phyloP scores from a whole-genome alignment of 2,329 filamentous ascomycete genomes.

The Arthrinium phaeospermum region DNA sequence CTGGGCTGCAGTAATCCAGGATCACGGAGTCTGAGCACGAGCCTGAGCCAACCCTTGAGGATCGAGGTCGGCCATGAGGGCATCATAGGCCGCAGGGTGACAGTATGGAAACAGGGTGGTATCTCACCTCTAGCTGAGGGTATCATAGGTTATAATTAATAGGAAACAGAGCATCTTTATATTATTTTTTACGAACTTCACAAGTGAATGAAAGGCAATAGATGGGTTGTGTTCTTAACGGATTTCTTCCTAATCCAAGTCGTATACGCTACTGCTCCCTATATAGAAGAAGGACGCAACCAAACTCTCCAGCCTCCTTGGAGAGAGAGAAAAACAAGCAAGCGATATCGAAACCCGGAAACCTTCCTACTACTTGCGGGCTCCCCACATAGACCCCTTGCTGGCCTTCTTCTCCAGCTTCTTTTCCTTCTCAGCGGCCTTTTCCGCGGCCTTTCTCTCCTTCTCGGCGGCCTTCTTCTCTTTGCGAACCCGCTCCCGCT shows the following conservation, averaged over 20 bases:
- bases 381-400: background rate
- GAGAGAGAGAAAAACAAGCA: background rate
- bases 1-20: slow-evolving; percentile 39
- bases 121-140: slow-evolving; percentile 49
- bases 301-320: background rate
- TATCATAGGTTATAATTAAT: slow-evolving; percentile 54
- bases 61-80: slow-evolving; percentile 52
- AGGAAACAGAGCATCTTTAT: background rate
- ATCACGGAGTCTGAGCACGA: slow-evolving; percentile 25
- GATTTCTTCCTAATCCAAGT: background rate
- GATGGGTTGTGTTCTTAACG: background rate
- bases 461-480: slow-evolving; percentile 9
- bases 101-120: slow-evolving; percentile 39
- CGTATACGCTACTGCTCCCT: background rate
- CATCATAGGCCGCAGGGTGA: slow-evolving; percentile 56
- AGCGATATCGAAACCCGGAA: background rate
- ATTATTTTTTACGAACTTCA: background rate
- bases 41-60: slow-evolving; percentile 46
- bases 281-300: background rate
- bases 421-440: background rate
- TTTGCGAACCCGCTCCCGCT: slow-evolving; percentile 4
- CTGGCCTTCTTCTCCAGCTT: slow-evolving; percentile 6
- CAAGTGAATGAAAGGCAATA: background rate
- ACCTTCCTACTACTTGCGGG: background rate
- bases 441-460: background rate